phyloP scores from a whole-genome alignment of 176 grass and related monocot species.

The Carex littledalei region DNA sequence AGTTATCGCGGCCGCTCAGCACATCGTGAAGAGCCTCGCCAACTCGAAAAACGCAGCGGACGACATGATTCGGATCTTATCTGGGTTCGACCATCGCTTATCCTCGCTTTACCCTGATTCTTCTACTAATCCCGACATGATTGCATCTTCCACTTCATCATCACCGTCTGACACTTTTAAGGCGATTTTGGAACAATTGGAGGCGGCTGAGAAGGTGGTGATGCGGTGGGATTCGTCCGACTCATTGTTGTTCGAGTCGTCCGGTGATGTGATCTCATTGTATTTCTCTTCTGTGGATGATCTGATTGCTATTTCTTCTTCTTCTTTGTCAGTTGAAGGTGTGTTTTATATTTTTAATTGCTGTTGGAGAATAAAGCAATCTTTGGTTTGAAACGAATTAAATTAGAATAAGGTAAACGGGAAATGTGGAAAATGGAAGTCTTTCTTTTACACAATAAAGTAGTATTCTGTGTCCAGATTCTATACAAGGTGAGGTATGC shows the following conservation, averaged over 20 bases:
- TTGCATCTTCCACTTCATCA: not conserved
- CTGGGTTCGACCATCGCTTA: constrained; percentile 87
- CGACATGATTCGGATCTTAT: constrained; percentile 99
- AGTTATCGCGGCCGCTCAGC: constrained; percentile 89
- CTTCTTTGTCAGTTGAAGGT: constrained; percentile 17
- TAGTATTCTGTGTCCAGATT: not conserved
- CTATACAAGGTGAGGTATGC: not conserved
- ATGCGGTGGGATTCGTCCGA: constrained; percentile 64
- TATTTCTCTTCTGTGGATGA: constrained; percentile 27
- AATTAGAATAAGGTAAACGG: not conserved
- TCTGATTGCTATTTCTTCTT: constrained; percentile 13
- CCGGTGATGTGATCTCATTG: constrained; percentile 35
- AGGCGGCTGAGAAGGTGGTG: constrained; percentile 60
- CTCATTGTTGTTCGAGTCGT: constrained; percentile 64
- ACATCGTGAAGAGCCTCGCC: constrained; percentile 96
- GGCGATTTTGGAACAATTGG: constrained; percentile 23
- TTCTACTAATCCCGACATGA: constrained; percentile 27
- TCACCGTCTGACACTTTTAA: not conserved
- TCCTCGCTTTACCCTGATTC: constrained; percentile 58
- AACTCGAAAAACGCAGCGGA: constrained; percentile 98
- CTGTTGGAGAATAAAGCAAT: not conserved
- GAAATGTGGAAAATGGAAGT: not conserved
- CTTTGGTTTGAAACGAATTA: not conserved
- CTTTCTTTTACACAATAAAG: not conserved
- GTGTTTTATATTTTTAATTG: not conserved